Base-by-base conservation (phyloP, 169 alveolate species). In the Eimeria tenella region DNA sequence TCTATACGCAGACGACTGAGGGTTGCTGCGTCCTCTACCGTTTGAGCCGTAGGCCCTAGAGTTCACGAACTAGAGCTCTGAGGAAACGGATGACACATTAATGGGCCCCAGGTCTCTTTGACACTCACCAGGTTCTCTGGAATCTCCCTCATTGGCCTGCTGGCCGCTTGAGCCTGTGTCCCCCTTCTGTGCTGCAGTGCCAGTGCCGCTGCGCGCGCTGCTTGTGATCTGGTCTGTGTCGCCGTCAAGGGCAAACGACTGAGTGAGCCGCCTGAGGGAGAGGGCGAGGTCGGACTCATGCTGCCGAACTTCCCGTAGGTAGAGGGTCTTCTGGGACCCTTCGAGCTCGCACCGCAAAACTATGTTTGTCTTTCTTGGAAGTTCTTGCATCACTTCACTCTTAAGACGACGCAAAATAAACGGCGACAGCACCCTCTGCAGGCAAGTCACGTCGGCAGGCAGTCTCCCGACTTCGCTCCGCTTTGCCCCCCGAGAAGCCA, bases 341-440 rank as follows among this genome's bases (percentile, higher is more conserved):
- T 70, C 84, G 75, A 95, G 93, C 25, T 87, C 93, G 62, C 95
- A 92, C 53, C 95, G 90, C 75, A 89, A 70, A 13, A 95, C 95
- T 42, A 71, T 53, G 60, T 73, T 92, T 31, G 63, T 95, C 92
- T 98, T 98, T 82, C 75, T 93, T 8, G 99, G 99, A 81, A 98
- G 94, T 56, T 97, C 98, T 65, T 95, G 96, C 75, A 98, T 60
- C 21, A 94, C 99, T 55, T 97, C 98, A 68, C 96, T 94, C 93
- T 98, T 98, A 25, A 97, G 93, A 15, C 99, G 94, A 23, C 99
- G 86, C 68, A 98, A 95, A 53, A 98, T 97, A 92, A 98, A 98
- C 1, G 99, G 99, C 21, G 98, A 98, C 42, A 97, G 94, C n/a
- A 98, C 95, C 81, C 96, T 95, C 82, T 97, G 99, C 15, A 95